A percentile compares a stretch with the other conserved stretches of the same genome.
These are phyloP conservation scores for Trichophyton rubrum DNA, from an alignment of 2,329 filamentous ascomycete species.

Conservation along the genomic window DNA sequence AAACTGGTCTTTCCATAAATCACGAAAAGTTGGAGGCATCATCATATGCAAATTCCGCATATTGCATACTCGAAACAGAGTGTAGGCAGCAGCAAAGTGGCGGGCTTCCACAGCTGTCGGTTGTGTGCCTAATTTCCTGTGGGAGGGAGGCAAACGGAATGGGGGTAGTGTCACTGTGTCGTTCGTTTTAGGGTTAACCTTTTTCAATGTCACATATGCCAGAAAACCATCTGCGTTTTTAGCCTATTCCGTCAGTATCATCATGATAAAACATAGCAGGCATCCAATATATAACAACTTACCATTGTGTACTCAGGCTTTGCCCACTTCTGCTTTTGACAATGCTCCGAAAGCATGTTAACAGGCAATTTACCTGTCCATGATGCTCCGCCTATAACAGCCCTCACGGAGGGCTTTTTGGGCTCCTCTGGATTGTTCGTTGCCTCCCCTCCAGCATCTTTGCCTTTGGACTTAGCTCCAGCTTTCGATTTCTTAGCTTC, in stretches of 20 bases:
- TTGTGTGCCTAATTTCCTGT: slow-evolving; percentile 63
- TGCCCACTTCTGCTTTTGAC: slow-evolving; percentile 91
- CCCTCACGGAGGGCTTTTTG: slow-evolving; percentile 52
- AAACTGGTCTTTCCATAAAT: slow-evolving; percentile 83
- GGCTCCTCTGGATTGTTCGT: slow-evolving; percentile 28
- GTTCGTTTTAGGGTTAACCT: slow-evolving; percentile 66
- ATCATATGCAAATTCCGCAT: slow-evolving; percentile 95
- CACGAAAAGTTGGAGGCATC: slow-evolving; percentile 77
- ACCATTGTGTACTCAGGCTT: slow-evolving; percentile 83
- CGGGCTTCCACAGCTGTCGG: slow-evolving; percentile 77
- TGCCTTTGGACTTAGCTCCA: slow-evolving; percentile 20
- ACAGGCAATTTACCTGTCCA: slow-evolving; percentile 97
- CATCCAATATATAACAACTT: slow-evolving; percentile 17
- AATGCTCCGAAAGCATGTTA: slow-evolving; percentile 86
- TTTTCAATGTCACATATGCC: slow-evolving; percentile 66
- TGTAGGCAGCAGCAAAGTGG: slow-evolving; percentile 87
- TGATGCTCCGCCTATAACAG: slow-evolving; percentile 83
- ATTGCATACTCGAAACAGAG: slow-evolving; percentile 79
- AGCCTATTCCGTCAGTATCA: slow-evolving; percentile 30
- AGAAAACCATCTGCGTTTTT: slow-evolving; percentile 63
- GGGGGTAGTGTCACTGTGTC: slow-evolving; percentile 63
- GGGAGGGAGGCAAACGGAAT: slow-evolving; percentile 64
- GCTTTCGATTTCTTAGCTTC: slow-evolving; percentile 20
- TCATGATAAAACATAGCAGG: background rate
- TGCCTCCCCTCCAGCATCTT: slow-evolving; percentile 17